phyloP scores from a whole-genome alignment of 2,329 filamentous ascomycete species.

The Berkeleyomyces basicola region DNA sequence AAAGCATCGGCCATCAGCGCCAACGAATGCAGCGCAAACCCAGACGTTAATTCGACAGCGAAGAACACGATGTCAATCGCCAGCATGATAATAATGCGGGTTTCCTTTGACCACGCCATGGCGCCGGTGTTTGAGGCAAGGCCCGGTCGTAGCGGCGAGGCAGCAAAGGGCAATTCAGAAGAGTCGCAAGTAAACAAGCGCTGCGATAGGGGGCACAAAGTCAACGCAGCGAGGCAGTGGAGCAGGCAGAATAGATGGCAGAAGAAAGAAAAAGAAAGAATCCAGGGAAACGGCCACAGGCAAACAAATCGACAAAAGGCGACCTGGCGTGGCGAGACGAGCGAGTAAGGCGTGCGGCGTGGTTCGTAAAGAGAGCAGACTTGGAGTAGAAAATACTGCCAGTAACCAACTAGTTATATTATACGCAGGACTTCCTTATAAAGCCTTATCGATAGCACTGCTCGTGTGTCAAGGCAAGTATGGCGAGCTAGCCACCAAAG shows the following conservation, averaged over 20 bases:
- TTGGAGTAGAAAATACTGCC: background rate
- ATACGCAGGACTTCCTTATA: background rate
- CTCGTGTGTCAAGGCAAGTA: background rate
- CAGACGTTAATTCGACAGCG: conserved; percentile 68
- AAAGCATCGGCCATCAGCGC: conserved; percentile 94
- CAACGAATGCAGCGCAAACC: conserved; percentile 77
- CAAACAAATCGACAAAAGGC: background rate
- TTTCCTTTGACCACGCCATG: conserved; percentile 86
- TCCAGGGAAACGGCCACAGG: background rate
- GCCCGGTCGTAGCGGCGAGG: background rate
- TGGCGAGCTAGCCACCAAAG: background rate
- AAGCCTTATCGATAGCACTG: background rate
- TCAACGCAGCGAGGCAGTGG: background rate
- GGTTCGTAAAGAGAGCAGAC: too few relatives aligned
- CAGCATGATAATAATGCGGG: conserved; percentile 83
- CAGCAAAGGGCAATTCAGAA: background rate
- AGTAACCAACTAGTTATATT: background rate
- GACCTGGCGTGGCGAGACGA: background rate
- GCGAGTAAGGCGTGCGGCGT: too few relatives aligned
- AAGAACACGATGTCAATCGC: conserved; percentile 83
- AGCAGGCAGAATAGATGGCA: background rate
- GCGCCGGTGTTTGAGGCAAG: background rate
- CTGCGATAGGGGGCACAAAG: background rate
- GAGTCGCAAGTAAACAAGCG: background rate
- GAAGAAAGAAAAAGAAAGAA: background rate